These are phyloP conservation scores for Zymoseptoria passerinii DNA, from an alignment of 2,329 filamentous ascomycete genomes.

Conservation along the genomic window DNA sequence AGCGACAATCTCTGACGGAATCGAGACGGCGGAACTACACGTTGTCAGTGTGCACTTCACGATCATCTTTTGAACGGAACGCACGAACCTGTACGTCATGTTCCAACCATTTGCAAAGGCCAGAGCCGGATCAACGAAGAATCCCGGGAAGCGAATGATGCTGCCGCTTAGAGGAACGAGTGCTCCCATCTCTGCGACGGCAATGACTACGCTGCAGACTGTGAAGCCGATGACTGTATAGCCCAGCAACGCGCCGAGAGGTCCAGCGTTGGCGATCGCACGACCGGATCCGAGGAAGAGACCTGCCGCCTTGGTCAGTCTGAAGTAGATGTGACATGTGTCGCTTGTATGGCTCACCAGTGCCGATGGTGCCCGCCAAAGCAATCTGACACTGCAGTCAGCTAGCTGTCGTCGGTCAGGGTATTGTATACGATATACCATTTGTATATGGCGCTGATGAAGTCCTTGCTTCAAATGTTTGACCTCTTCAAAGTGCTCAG, in stretches of 20 bases:
- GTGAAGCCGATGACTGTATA: constrained; percentile 10
- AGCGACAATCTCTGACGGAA: constrained; percentile 12
- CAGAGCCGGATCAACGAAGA: constrained; percentile 13
- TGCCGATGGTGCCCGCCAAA: constrained; percentile 32
- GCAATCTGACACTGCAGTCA: constrained; percentile 19
- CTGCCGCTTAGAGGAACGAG: constrained; percentile 10
- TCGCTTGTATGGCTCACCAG: constrained; percentile 5
- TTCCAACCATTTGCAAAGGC: constrained; percentile 12
- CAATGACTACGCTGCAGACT: constrained; percentile 9
- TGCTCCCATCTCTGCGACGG: constrained; percentile 12
- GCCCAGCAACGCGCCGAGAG: constrained; percentile 17
- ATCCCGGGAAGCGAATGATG: constrained; percentile 9
- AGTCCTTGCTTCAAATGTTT: constrained; percentile 14
- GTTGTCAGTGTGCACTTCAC: neutral
- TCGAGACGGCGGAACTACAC: constrained; percentile 6
- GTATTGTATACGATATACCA: constrained; percentile 10
- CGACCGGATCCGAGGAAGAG: constrained; percentile 32
- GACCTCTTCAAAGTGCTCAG: constrained; percentile 11
- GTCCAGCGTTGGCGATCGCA: constrained; percentile 29
- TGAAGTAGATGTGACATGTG: neutral
- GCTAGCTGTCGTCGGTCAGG: neutral
- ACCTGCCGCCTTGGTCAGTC: constrained; percentile 9
- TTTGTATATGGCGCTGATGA: constrained; percentile 17
- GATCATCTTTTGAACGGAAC: neutral
- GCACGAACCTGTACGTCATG: constrained; percentile 3